phyloP scores from a whole-genome alignment of 2,329 filamentous ascomycete species.

The Proliferodiscus dingleyae region DNA sequence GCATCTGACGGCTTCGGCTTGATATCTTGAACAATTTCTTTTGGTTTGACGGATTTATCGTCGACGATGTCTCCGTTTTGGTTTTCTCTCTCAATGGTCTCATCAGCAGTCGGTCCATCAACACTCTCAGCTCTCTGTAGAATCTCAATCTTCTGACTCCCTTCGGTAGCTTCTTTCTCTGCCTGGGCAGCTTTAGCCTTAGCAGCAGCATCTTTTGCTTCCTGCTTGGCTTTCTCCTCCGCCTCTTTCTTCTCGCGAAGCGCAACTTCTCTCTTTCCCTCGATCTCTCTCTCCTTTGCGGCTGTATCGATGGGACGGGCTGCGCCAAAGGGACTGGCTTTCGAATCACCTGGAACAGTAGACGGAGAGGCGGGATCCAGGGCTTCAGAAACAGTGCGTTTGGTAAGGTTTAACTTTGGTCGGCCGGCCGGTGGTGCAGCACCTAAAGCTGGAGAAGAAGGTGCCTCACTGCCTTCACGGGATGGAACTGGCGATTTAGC shows the following conservation, averaged over 20 bases:
- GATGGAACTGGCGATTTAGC: slow-evolving; percentile 60
- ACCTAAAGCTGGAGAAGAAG: slow-evolving; percentile 62
- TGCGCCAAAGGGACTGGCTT: slow-evolving; percentile 89
- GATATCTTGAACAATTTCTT: slow-evolving; percentile 39
- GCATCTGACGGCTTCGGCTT: slow-evolving; percentile 54
- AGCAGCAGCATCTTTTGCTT: slow-evolving; percentile 53
- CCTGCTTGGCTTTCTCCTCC: slow-evolving; percentile 50
- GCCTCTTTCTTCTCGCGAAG: slow-evolving; percentile 76
- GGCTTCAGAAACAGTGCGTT: slow-evolving; percentile 82
- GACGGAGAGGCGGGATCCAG: slow-evolving; percentile 48
- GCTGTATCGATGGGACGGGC: slow-evolving; percentile 93
- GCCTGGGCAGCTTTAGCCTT: slow-evolving; percentile 34
- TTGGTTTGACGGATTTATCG: slow-evolving; percentile 45
- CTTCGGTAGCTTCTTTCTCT: slow-evolving; percentile 26
- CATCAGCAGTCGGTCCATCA: slow-evolving; percentile 28
- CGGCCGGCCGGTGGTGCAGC: slow-evolving; percentile 57
- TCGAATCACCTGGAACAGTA: slow-evolving; percentile 57
- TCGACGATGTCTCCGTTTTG: slow-evolving; percentile 38
- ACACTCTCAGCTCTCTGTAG: slow-evolving; percentile 28
- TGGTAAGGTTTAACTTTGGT: slow-evolving; percentile 81
- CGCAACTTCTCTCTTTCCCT: slow-evolving; percentile 74
- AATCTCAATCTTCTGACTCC: slow-evolving; percentile 30
- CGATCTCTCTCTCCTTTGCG: slow-evolving; percentile 80
- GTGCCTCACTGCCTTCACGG: slow-evolving; percentile 69
- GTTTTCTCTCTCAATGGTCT: slow-evolving; percentile 31